A percentile compares a stretch with the other conserved stretches of the same genome.
Evolutionary conservation across 176 grass and related monocot species (phyloP).

Genomic region (Thinopyrum elongatum): DNA sequence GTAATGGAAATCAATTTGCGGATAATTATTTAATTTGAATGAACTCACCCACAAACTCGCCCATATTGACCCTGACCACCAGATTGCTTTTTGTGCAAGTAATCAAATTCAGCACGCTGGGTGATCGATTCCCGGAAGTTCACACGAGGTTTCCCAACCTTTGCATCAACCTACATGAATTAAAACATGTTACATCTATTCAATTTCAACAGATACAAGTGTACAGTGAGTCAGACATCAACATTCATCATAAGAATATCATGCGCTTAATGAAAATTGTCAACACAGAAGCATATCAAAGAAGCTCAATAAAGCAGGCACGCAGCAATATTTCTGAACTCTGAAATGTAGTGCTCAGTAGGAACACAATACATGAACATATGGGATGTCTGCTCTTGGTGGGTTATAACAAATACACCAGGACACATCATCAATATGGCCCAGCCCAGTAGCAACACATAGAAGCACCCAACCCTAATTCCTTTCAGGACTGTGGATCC

Average conservation of each 20-base stretch:
- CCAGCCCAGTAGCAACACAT: neutral
- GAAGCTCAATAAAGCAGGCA: conserved; percentile 2
- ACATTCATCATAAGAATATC: conserved; percentile 3
- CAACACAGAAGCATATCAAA: conserved; percentile 1
- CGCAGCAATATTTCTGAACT: neutral
- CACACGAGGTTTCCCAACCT: conserved; percentile 90
- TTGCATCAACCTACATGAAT: conserved; percentile 61
- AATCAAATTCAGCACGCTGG: conserved; percentile 88
- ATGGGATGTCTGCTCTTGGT: neutral
- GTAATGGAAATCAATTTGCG: neutral
- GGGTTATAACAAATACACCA: neutral
- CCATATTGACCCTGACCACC: conserved; percentile 99
- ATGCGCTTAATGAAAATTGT: neutral
- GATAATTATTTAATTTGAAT: conserved; percentile 2
- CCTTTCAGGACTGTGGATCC: neutral
- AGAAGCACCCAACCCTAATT: neutral
- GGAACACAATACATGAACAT: neutral
- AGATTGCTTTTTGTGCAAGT: conserved; percentile 97
- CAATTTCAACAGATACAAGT: conserved; percentile 2
- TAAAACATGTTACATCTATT: conserved; percentile 16
- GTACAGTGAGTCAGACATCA: neutral
- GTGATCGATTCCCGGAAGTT: conserved; percentile 96
- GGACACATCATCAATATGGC: neutral
- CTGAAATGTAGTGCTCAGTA: neutral
- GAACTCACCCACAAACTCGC: conserved; percentile 80